These are phyloP conservation scores for Cladobotryum mycophilum DNA, from an alignment of 2,329 filamentous ascomycete genomes.

Conservation along the genomic window DNA sequence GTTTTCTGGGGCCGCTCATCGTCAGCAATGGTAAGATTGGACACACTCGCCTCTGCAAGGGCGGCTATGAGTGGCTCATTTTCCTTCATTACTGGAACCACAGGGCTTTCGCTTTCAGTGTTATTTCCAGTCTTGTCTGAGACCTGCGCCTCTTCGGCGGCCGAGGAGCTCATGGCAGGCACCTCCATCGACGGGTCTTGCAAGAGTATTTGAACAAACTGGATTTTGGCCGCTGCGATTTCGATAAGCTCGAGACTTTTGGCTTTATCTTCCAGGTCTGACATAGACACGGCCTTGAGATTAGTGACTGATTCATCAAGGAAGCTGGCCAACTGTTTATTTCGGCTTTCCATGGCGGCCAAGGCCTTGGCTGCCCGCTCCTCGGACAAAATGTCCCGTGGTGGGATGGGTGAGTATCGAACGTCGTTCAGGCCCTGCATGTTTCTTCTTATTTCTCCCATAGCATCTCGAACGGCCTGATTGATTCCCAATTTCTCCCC, in stretches of 20 bases:
- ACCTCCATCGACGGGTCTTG: slow-evolving; percentile 52
- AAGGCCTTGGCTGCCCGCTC: slow-evolving; percentile 32
- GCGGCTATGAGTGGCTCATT: not conserved
- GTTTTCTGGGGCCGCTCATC: not conserved
- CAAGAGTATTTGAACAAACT: slow-evolving; percentile 57
- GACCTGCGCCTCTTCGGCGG: not conserved
- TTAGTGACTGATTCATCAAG: slow-evolving; percentile 59
- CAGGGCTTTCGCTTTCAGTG: not conserved
- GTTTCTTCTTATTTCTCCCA: slow-evolving; percentile 73
- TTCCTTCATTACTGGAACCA: not conserved
- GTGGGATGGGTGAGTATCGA: slow-evolving; percentile 35
- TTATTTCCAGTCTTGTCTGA: slow-evolving; percentile 2
- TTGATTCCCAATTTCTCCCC: slow-evolving; percentile 75
- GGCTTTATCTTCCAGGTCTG: slow-evolving; percentile 41
- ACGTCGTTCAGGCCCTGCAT: slow-evolving; percentile 60
- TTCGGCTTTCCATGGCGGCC: slow-evolving; percentile 55
- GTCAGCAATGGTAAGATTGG: not conserved
- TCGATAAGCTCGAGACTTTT: slow-evolving; percentile 50
- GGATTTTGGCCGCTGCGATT: slow-evolving; percentile 54
- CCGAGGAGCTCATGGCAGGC: slow-evolving; percentile 19
- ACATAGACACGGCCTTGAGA: slow-evolving; percentile 54
- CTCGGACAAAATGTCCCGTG: slow-evolving; percentile 30
- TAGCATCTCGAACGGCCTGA: slow-evolving; percentile 71
- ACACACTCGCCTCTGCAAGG: not conserved
- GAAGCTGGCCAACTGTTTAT: slow-evolving; percentile 60